phyloP scores from a whole-genome alignment of 352 stramenopile species.

The Globisporangium nagaii region DNA sequence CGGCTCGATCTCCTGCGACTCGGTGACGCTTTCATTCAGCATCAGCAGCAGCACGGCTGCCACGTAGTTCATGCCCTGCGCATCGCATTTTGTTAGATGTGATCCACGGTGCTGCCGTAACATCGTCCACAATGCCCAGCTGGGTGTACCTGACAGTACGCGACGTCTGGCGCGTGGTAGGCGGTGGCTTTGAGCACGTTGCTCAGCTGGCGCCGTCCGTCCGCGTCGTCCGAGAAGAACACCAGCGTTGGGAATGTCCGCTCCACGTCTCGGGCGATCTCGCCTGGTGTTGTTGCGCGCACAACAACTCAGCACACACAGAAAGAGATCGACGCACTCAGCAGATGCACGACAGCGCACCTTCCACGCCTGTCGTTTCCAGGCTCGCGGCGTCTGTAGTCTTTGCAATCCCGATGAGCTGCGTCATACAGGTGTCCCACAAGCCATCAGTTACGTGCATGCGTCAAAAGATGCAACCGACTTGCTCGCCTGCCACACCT shows the following conservation, averaged over 20 bases:
- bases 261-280: constrained; percentile 67
- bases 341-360: too few relatives aligned
- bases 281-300: constrained; percentile 22
- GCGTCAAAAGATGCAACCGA: not conserved
- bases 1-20: not conserved
- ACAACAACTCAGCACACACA: not conserved
- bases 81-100: too few relatives aligned
- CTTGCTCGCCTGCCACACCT: constrained; percentile 8
- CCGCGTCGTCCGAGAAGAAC: constrained; percentile 47
- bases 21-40: constrained; percentile 15
- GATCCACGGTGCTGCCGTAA: too few relatives aligned
- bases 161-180: constrained; percentile 43
- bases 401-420: constrained; percentile 38
- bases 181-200: constrained; percentile 75
- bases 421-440: not conserved
- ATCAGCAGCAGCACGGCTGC: constrained; percentile 52
- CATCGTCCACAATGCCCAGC: too few relatives aligned
- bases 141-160: constrained; percentile 66
- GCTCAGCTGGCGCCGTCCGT: constrained; percentile 46
- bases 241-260: constrained; percentile 57
- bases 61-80: constrained; percentile 84
- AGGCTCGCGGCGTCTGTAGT: constrained; percentile 30
- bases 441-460: not conserved
- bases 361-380: constrained; percentile 55
- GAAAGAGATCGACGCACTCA: not conserved